A percentile compares a stretch with the other conserved stretches of the same genome.
Evolutionary conservation across 768 basidiomycete genomes (phyloP).

Genomic region (Rhizopogon rudus): DNA sequence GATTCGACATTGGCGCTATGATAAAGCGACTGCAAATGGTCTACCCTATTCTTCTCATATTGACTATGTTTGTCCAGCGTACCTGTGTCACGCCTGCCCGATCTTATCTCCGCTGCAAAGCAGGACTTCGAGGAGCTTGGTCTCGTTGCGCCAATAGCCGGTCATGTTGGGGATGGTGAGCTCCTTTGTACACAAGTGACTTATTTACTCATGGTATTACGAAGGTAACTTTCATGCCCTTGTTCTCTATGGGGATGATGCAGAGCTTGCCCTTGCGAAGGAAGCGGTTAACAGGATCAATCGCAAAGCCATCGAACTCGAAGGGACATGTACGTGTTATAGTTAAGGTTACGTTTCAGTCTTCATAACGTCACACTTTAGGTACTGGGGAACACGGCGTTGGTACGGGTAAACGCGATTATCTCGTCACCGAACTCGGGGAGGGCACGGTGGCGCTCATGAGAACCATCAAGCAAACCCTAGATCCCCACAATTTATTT

Average conservation of each 20-base stretch:
- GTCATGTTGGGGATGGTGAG: conserved; percentile 38
- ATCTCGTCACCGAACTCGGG: conserved; percentile 43
- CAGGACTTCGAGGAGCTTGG: conserved; percentile 39
- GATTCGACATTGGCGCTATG: not conserved
- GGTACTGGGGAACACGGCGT: conserved; percentile 42
- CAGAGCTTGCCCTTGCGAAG: conserved; percentile 28
- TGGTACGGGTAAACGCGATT: conserved; percentile 43
- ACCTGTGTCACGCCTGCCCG: conserved; percentile 28
- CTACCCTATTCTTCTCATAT: not conserved
- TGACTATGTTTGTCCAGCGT: conserved; percentile 16
- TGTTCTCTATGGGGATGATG: conserved; percentile 31
- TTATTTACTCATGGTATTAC: not conserved
- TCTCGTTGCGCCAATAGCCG: conserved; percentile 38
- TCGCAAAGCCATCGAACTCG: conserved; percentile 28
- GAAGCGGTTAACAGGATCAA: conserved; percentile 29
- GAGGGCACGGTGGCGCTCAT: conserved; percentile 46
- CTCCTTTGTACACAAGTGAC: not conserved
- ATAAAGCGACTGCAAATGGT: not conserved
- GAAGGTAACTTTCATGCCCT: conserved; percentile 42
- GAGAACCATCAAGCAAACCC: conserved; percentile 40
- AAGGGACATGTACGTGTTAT: conserved; percentile 28
- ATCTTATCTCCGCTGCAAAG: conserved; percentile 36
- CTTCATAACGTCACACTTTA: conserved; percentile 3
- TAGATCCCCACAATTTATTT: conserved; percentile 42
- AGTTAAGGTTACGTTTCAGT: not conserved